phyloP scores from a whole-genome alignment of 2,329 filamentous ascomycete species.

The Leptographium wingfieldii region DNA sequence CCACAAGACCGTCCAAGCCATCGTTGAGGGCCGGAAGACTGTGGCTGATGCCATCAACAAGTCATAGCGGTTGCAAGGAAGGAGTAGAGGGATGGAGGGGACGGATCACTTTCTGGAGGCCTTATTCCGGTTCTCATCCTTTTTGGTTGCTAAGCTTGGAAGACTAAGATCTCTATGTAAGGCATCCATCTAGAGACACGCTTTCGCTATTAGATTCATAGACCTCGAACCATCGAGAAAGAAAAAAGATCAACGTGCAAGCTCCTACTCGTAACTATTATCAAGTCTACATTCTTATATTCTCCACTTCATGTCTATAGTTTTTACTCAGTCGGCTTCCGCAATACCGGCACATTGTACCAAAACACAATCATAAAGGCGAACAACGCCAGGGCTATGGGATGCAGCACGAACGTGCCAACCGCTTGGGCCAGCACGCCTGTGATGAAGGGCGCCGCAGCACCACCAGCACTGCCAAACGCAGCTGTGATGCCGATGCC shows the following conservation, averaged over 20 bases:
- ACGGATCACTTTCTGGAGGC: not conserved
- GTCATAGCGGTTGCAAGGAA: not conserved
- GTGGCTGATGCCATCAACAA: slow-evolving; percentile 8
- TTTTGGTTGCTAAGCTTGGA: not conserved
- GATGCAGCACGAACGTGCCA: slow-evolving; percentile 52
- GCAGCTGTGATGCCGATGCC: slow-evolving; percentile 56
- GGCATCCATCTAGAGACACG: not conserved
- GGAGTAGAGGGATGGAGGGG: not conserved
- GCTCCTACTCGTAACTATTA: too few species aligned
- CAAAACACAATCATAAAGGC: slow-evolving; percentile 53
- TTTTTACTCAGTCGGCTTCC: slow-evolving; percentile 45
- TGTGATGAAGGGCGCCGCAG: slow-evolving; percentile 52
- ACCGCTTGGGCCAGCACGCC: slow-evolving; percentile 49
- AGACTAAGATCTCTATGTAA: not conserved
- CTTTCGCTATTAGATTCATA: not conserved
- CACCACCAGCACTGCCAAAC: slow-evolving; percentile 57
- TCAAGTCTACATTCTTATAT: too few species aligned
- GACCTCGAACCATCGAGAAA: not conserved
- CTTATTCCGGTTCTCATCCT: not conserved
- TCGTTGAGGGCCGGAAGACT: slow-evolving; percentile 12
- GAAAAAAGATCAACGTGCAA: too few species aligned
- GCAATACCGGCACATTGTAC: slow-evolving; percentile 41
- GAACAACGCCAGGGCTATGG: slow-evolving; percentile 55
- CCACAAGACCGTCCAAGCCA: slow-evolving; percentile 9
- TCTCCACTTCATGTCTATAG: too few species aligned